Conservation (phyloP, 345 rosid species). For the Brassica juncea region DNA sequence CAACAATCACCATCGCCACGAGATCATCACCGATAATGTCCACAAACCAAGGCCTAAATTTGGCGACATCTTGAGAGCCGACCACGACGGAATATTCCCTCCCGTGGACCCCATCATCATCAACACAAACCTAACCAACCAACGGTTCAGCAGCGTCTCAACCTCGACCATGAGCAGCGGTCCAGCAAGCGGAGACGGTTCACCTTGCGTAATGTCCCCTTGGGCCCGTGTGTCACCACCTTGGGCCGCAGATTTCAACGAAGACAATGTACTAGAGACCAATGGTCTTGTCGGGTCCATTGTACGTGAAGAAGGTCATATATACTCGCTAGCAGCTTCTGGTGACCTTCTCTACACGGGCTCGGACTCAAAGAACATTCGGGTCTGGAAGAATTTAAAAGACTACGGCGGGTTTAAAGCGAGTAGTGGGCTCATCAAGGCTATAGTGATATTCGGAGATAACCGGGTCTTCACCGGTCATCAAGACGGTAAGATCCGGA, state of each 20-base stretch:
- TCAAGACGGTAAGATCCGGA: conserved; percentile 67
- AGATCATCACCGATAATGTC: neutral
- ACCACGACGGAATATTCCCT: conserved; percentile 42
- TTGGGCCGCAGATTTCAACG: conserved; percentile 33
- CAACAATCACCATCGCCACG: conserved; percentile 10
- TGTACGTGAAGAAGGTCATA: conserved; percentile 66
- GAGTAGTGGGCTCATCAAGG: conserved; percentile 59
- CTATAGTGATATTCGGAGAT: conserved; percentile 44
- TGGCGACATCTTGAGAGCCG: conserved; percentile 52
- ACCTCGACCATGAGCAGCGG: conserved; percentile 43
- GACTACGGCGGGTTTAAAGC: conserved; percentile 63
- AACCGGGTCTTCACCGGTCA: conserved; percentile 63
- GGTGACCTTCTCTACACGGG: conserved; percentile 73
- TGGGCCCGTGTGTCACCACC: conserved; percentile 59
- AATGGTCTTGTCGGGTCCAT: conserved; percentile 61
- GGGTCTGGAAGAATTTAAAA: conserved; percentile 66
- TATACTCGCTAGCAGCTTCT: conserved; percentile 62
- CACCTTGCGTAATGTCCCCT: conserved; percentile 61
- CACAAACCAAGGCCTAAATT: conserved; percentile 48
- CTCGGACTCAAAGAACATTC: conserved; percentile 68
- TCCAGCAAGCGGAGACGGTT: conserved; percentile 51
- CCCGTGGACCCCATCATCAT: conserved; percentile 19
- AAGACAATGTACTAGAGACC: conserved; percentile 37
- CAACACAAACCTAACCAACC: conserved; percentile 23
- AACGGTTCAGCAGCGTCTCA: conserved; percentile 46